Evolutionary conservation across 768 basidiomycete species (phyloP), one percentile per base, ranked within the genome.

Genomic region (Pholiota microspora): DNA sequence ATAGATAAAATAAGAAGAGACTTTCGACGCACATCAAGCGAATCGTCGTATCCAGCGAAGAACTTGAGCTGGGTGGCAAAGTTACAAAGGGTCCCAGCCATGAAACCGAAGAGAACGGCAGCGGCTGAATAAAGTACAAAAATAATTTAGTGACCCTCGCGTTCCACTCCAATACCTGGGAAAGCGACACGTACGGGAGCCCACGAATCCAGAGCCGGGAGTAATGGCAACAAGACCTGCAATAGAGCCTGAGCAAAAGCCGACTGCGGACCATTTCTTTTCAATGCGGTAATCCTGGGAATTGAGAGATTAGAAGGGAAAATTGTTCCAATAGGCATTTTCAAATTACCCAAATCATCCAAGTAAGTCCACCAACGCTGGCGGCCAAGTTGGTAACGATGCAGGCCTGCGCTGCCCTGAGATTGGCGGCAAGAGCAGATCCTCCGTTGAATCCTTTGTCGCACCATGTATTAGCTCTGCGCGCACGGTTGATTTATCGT

Each of bases 211-310:
- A 32, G 88, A 90, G 4, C 75, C 92, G 24, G 90, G 92, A 0
- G 89, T 92, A 57, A 95, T 94, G 29, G 91, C 91, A 12, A 96
- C 94, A 4, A 94, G 83, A 44, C 93, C 96, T 10, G 87, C 78
- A 56, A 98, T 93, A 31, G 93, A 92, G 9, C 96, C 96, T 12
- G 94, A 94, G 71, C 96, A 98, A 72, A 96, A 97, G 6, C 94
- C 94, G 57, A 98, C 92, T 7, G 85, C 88, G 38, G 85, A 88
- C 94, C 94, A 97, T 68, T 97, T 96, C 64, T 82, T 81, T 72
- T 98, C 95, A 50, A 97, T 81, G 54, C 96, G 86, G 72, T 85
- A 98, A 73, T 98, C 96, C 80, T 86, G 51, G 10, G 23, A 42
- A 23, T 18, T 23, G 38, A 49, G 15, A 16, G n/a, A 24, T n/a